Conservation (phyloP, 2,329 filamentous ascomycete genomes). For the Fusarium circinatum region DNA sequence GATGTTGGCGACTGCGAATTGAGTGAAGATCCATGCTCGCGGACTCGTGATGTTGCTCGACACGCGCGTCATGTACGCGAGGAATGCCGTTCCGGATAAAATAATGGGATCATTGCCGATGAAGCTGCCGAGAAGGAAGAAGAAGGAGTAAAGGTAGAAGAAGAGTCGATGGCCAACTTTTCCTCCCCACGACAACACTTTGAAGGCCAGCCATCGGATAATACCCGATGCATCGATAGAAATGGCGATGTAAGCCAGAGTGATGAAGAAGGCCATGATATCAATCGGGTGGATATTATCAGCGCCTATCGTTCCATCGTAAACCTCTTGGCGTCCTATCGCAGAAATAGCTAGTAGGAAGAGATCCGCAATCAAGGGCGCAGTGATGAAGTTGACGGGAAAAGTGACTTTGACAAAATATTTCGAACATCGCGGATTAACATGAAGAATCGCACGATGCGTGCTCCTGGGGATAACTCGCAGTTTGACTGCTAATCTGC, state of each 20-base stretch:
- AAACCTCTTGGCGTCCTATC: constrained; percentile 73
- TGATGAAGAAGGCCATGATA: constrained; percentile 80
- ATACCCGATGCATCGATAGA: constrained; percentile 80
- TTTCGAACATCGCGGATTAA: constrained; percentile 41
- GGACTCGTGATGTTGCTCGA: constrained; percentile 78
- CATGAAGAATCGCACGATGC: constrained; percentile 36
- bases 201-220: constrained; percentile 76
- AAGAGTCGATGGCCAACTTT: constrained; percentile 74
- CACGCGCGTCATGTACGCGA: constrained; percentile 81
- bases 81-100: constrained; percentile 77
- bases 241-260: constrained; percentile 79
- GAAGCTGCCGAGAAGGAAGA: constrained; percentile 73
- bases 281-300: constrained; percentile 75
- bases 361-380: constrained; percentile 75
- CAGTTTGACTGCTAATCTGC: constrained; percentile 47
- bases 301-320: constrained; percentile 74
- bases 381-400: constrained; percentile 77
- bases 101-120: constrained; percentile 83
- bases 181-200: constrained; percentile 74
- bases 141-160: constrained; percentile 79
- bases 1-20: constrained; percentile 79
- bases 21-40: constrained; percentile 77
- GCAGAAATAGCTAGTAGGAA: constrained; percentile 76
- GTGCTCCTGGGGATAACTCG: constrained; percentile 64
- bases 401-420: constrained; percentile 64